Evolutionary conservation across 495 filamentous ascomycete species (phyloP).

Genomic region (Hypoxylon subgilvum): DNA sequence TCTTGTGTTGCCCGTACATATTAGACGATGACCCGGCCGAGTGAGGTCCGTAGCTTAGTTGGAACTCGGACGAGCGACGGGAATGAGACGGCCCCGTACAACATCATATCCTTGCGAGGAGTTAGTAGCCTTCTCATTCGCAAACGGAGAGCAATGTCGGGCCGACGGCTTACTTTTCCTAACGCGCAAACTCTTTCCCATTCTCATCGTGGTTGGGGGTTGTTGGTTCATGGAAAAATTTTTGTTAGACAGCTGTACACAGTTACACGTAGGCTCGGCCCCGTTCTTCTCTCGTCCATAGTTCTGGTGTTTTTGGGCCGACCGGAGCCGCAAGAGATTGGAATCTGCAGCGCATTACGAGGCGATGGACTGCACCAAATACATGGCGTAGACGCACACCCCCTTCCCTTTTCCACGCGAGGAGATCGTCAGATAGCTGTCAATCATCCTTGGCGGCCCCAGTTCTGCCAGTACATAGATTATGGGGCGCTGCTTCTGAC

Average conservation of each 20-base stretch:
- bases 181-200: conserved; percentile 24
- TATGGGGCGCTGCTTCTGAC: conserved; percentile 25
- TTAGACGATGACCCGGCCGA: background rate
- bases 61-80: conserved; percentile 14
- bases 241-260: background rate
- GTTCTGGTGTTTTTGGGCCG: conserved; percentile 28
- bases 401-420: conserved; percentile 5
- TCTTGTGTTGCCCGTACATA: too few species aligned
- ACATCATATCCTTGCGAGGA: too few species aligned
- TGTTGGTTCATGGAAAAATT: background rate
- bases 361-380: conserved; percentile 21
- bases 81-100: background rate
- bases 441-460: conserved; percentile 23
- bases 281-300: conserved; percentile 28
- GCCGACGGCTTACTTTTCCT: conserved; percentile 11
- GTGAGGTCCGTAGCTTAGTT: background rate
- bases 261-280: conserved; percentile 33
- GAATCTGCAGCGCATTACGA: conserved; percentile 19
- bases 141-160: conserved; percentile 16
- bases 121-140: too few species aligned
- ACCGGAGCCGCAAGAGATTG: conserved; percentile 40
- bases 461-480: too few species aligned
- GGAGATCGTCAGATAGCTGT: conserved; percentile 22
- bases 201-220: conserved; percentile 4
- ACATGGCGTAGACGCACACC: conserved; percentile 18